Conservation (phyloP, 2,329 filamentous ascomycete genomes). For the Aspergillus ruber region DNA sequence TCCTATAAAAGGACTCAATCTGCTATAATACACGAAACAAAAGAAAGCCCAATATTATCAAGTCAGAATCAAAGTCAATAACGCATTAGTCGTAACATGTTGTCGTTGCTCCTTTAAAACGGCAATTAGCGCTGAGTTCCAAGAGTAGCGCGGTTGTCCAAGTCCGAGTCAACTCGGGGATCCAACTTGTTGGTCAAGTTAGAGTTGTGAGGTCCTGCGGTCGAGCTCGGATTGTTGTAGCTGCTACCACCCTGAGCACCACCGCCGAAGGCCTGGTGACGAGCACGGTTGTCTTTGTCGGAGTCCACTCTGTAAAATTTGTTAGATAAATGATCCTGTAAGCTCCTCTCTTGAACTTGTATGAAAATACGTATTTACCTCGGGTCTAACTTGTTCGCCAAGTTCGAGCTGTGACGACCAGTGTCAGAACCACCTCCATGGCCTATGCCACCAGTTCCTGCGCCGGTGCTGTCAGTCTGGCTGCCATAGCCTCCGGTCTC, state of each 20-base stretch:
- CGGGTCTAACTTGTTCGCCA: neutral
- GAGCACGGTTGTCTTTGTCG: neutral
- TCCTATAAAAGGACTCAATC: too few species aligned
- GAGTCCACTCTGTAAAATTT: neutral
- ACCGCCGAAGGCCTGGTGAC: slow-evolving; percentile 3
- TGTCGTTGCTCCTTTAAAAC: too few species aligned
- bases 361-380: neutral
- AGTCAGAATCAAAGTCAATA: too few species aligned
- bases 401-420: neutral
- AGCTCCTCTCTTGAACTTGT: neutral
- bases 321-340: neutral
- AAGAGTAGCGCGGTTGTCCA: slow-evolving; percentile 1
- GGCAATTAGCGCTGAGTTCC: slow-evolving; percentile 9
- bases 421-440: slow-evolving; percentile 2
- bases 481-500: slow-evolving; percentile 2
- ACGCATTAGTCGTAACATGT: neutral
- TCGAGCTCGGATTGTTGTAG: slow-evolving; percentile 5
- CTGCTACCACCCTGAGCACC: slow-evolving; percentile 8
- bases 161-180: slow-evolving; percentile 6
- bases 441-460: neutral
- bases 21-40: too few species aligned
- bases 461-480: slow-evolving; percentile 4
- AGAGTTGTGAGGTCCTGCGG: slow-evolving; percentile 2
- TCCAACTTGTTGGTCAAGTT: slow-evolving; percentile 5
- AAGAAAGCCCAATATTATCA: too few species aligned